Evolutionary conservation across 331 rosid species (phyloP).

Genomic region (Pyrus hybrid): DNA sequence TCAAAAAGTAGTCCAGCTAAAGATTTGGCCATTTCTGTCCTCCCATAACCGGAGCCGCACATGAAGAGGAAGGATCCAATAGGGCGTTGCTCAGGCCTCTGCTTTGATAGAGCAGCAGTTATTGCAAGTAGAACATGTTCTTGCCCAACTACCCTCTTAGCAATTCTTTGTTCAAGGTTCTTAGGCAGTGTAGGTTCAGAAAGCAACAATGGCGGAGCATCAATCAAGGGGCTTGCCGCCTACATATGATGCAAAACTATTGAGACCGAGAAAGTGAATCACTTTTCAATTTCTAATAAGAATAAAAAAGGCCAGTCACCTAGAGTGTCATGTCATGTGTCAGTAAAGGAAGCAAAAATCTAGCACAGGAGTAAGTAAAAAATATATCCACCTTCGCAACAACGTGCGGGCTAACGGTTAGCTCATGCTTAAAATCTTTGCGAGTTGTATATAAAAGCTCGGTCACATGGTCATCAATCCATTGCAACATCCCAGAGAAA

Average conservation of each 20-base stretch:
- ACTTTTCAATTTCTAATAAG: neutral
- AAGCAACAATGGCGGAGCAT: neutral
- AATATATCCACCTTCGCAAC: neutral
- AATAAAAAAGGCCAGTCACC: neutral
- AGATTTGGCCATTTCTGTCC: conserved; percentile 11
- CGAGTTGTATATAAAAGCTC: conserved; percentile 15
- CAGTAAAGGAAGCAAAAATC: neutral
- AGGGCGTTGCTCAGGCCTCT: conserved; percentile 11
- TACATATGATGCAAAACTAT: neutral
- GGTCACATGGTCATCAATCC: conserved; percentile 17
- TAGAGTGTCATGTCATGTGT: neutral
- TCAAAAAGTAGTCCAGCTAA: conserved; percentile 10
- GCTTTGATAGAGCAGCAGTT: conserved; percentile 12
- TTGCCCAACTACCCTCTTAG: conserved; percentile 14
- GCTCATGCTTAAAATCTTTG: conserved; percentile 14
- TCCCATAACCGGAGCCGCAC: conserved; percentile 18
- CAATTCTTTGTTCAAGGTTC: conserved; percentile 12
- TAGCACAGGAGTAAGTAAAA: neutral
- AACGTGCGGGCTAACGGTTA: conserved; percentile 1
- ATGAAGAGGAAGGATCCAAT: conserved; percentile 19
- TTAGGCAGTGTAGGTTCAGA: conserved; percentile 1
- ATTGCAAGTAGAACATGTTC: conserved; percentile 10
- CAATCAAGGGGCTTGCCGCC: conserved; percentile 2
- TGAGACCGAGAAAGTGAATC: neutral
- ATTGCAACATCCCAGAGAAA: conserved; percentile 6